These are phyloP conservation scores for Jackrogersella minutella DNA, from an alignment of 495 filamentous ascomycete genomes.

Conservation along the genomic window DNA sequence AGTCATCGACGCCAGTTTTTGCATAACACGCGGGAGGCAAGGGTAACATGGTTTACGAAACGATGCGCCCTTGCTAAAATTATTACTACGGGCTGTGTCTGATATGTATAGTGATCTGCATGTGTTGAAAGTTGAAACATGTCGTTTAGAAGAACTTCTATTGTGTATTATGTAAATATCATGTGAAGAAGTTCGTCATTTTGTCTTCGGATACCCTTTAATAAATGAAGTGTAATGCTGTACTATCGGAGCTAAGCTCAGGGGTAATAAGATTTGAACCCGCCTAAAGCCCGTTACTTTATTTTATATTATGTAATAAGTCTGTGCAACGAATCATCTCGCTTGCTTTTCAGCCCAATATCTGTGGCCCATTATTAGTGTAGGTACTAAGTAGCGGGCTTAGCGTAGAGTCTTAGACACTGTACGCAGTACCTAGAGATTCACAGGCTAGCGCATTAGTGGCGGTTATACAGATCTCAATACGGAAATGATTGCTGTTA, in stretches of 20 bases:
- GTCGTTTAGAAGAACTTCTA: not conserved
- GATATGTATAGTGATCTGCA: not conserved
- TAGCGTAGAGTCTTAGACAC: too few species aligned
- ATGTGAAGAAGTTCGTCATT: not conserved
- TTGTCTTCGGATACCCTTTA: too few species aligned
- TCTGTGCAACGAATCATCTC: not conserved
- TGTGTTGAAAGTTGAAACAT: not conserved
- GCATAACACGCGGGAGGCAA: slow-evolving; percentile 7
- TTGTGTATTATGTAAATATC: not conserved
- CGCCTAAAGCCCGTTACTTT: not conserved
- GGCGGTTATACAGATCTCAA: not conserved
- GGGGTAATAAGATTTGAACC: not conserved
- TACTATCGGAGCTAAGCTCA: not conserved
- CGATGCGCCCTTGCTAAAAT: not conserved
- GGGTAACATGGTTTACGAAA: slow-evolving; percentile 13
- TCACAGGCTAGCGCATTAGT: not conserved
- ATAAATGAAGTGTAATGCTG: not conserved
- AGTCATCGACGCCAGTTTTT: not conserved
- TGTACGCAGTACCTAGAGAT: too few species aligned
- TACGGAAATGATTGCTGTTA: slow-evolving; percentile 4
- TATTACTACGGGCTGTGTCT: not conserved
- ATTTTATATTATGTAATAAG: not conserved
- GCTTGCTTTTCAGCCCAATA: not conserved
- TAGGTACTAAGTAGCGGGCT: too few species aligned
- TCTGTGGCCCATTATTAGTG: too few species aligned